These are phyloP conservation scores for Apophysomyces sp. DNA, from an alignment of 371 early-diverging fungal genomes.

Conservation along the genomic window DNA sequence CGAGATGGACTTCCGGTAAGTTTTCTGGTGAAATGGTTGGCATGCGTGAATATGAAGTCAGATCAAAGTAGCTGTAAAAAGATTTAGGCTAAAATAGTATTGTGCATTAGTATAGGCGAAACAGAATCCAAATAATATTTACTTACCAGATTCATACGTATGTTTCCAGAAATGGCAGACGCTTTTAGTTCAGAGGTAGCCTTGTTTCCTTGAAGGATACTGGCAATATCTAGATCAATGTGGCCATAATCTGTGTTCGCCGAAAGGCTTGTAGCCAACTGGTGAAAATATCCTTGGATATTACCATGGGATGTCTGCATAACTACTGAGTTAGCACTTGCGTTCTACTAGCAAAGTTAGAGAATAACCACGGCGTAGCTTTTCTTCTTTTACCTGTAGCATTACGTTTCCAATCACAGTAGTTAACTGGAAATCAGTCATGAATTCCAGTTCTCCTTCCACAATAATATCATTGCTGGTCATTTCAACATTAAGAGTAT, in stretches of 20 bases:
- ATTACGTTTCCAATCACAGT: neutral
- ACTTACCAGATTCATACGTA: neutral
- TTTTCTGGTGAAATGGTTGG: neutral
- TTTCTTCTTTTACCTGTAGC: neutral
- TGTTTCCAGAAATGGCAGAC: neutral
- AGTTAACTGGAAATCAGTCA: neutral
- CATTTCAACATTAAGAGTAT: neutral
- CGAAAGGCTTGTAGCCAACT: neutral
- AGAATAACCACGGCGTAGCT: neutral
- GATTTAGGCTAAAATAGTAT: neutral
- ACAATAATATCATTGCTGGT: neutral
- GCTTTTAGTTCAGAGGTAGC: neutral
- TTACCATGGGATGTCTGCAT: neutral
- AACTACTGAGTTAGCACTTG: neutral
- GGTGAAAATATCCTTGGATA: neutral
- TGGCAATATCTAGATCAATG: neutral
- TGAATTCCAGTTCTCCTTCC: neutral
- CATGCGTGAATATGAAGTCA: neutral
- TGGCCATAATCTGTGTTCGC: neutral
- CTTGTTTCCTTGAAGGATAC: neutral
- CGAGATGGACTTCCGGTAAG: neutral
- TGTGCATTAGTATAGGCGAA: neutral
- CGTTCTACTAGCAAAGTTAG: neutral
- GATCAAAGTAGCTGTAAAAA: neutral
- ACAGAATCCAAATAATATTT: neutral